These are phyloP conservation scores for Daldinia loculata DNA, from an alignment of 495 filamentous ascomycete genomes.

Conservation along the genomic window DNA sequence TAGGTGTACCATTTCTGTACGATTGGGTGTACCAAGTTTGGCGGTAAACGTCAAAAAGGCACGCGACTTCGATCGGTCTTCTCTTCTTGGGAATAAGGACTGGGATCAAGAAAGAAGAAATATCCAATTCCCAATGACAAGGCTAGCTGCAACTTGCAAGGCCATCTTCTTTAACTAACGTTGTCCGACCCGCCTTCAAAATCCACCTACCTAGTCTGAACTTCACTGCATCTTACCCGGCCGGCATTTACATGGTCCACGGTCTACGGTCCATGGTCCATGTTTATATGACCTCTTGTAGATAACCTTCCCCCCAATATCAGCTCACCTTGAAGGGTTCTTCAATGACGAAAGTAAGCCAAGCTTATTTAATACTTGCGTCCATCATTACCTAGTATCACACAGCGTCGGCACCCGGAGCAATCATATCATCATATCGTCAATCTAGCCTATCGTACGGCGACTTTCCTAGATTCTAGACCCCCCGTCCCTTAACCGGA, in stretches of 20 bases:
- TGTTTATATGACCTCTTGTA: slow-evolving; percentile 28
- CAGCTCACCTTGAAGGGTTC: slow-evolving; percentile 26
- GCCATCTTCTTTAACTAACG: slow-evolving; percentile 25
- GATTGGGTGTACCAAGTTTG: slow-evolving; percentile 12
- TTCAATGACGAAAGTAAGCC: slow-evolving; percentile 63
- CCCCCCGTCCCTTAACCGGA: slow-evolving; percentile 24
- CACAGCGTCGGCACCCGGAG: slow-evolving; percentile 32
- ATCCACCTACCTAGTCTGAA: slow-evolving; percentile 2
- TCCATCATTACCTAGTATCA: slow-evolving; percentile 58
- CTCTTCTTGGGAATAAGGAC: not conserved
- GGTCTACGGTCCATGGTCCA: slow-evolving; percentile 3
- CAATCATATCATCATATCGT: slow-evolving; percentile 29
- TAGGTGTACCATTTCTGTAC: not conserved
- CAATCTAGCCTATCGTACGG: slow-evolving; percentile 39
- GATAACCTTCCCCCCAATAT: slow-evolving; percentile 25
- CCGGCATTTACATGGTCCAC: not conserved
- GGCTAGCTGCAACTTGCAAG: slow-evolving; percentile 2
- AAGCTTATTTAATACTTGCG: slow-evolving; percentile 61
- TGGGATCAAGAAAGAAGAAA: slow-evolving; percentile 5
- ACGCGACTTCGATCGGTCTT: slow-evolving; percentile 8
- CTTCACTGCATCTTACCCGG: slow-evolving; percentile 22
- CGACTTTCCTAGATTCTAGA: slow-evolving; percentile 21
- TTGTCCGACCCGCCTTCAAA: slow-evolving; percentile 13
- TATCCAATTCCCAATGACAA: not conserved
- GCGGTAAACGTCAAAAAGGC: slow-evolving; percentile 34